Percentiles rank a stretch among this genome's conserved stretches.
Conservation (phyloP, 495 filamentous ascomycete genomes). For the Podospora anserina region DNA sequence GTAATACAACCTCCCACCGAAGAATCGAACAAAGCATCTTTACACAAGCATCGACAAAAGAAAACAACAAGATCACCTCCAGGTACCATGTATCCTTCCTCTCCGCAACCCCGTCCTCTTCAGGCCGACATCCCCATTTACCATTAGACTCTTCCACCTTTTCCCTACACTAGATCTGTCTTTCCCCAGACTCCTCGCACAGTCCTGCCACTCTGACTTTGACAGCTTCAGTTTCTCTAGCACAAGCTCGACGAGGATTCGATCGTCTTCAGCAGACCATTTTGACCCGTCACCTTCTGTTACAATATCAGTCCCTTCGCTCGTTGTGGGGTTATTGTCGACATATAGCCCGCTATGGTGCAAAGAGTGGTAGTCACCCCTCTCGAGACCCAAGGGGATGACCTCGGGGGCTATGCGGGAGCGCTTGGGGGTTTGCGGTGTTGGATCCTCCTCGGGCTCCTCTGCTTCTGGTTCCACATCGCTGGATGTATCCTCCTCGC, state of each 20-base stretch:
- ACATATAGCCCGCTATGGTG: conserved; percentile 25
- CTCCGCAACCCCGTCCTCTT: conserved; percentile 43
- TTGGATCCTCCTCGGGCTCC: conserved; percentile 19
- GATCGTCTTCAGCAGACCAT: conserved; percentile 69
- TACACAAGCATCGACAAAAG: background rate
- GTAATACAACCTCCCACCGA: background rate
- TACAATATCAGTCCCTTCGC: conserved; percentile 38
- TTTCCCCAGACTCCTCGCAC: conserved; percentile 64
- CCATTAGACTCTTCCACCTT: conserved; percentile 65
- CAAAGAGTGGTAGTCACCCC: conserved; percentile 61
- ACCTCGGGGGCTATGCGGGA: conserved; percentile 62
- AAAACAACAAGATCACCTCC: conserved; percentile 41
- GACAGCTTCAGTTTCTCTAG: conserved; percentile 71
- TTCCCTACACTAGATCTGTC: conserved; percentile 63
- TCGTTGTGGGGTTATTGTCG: conserved; percentile 32
- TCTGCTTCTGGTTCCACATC: conserved; percentile 29
- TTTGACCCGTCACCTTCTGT: conserved; percentile 43
- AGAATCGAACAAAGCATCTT: background rate
- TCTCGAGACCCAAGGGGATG: conserved; percentile 64
- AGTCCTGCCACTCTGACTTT: conserved; percentile 75
- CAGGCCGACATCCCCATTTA: conserved; percentile 60
- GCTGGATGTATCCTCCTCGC: conserved; percentile 39
- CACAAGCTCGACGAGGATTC: conserved; percentile 67
- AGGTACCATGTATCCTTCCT: conserved; percentile 49
- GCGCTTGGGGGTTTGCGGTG: conserved; percentile 66